A percentile compares a stretch with the other conserved stretches of the same genome.
phyloP scores from a whole-genome alignment of 2,329 filamentous ascomycete species.

The Diaporthe longicolla region DNA sequence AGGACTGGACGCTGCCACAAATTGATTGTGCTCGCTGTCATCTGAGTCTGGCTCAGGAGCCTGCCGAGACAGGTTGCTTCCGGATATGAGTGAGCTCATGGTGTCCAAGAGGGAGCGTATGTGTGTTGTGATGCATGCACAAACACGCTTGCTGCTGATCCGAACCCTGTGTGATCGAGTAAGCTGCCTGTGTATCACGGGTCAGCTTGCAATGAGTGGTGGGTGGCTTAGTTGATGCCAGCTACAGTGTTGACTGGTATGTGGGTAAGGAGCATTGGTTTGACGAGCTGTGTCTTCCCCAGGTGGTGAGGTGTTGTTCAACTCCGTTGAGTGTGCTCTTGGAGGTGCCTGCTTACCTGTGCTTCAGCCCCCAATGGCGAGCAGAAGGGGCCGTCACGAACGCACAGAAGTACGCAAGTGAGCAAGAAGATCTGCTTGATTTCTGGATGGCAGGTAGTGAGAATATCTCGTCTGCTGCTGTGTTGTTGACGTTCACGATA shows the following conservation, averaged over 20 bases:
- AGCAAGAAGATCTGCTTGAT: background rate
- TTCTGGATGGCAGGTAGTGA: background rate
- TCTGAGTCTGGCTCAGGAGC: background rate
- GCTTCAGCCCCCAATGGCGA: background rate
- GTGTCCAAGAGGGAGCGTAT: background rate
- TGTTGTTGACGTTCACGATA: background rate
- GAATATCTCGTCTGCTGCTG: background rate
- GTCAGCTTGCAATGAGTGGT: background rate
- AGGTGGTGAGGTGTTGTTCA: background rate
- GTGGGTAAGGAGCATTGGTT: background rate
- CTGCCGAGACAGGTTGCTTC: constrained; percentile 15
- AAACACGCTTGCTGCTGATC: constrained; percentile 4
- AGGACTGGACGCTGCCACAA: background rate
- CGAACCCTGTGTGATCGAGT: background rate
- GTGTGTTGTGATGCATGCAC: background rate
- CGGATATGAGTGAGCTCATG: constrained; percentile 14
- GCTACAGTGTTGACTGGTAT: background rate
- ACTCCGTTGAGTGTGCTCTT: background rate
- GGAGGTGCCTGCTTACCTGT: background rate
- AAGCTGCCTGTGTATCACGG: background rate
- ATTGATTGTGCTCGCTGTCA: background rate
- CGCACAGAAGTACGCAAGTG: background rate
- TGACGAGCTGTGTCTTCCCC: background rate
- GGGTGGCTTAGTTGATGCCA: background rate
- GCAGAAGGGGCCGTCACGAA: background rate